A percentile compares a stretch with the other conserved stretches of the same genome.
phyloP scores from a whole-genome alignment of 164 flowering plant genomes.

The Chimonanthus salicifolius region DNA sequence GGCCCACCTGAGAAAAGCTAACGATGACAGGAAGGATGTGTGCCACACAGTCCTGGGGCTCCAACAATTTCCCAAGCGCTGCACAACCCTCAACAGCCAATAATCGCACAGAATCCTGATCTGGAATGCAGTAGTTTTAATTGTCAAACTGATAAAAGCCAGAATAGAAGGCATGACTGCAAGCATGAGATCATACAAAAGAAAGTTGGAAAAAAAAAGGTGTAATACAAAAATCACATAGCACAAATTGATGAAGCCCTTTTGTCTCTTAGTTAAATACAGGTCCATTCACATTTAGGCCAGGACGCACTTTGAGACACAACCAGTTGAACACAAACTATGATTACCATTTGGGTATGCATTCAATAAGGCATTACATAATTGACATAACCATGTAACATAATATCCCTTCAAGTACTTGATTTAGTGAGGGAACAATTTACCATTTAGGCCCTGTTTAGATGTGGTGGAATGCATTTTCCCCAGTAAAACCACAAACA shows the following conservation, averaged over 20 bases:
- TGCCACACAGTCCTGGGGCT: constrained; percentile 88
- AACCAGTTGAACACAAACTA: background rate
- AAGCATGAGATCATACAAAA: background rate
- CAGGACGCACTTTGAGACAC: background rate
- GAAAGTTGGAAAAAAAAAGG: background rate
- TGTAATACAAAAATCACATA: background rate
- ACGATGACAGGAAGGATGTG: constrained; percentile 97
- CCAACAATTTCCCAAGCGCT: constrained; percentile 93
- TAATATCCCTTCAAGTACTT: no score
- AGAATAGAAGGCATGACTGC: background rate
- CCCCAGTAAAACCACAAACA: no score
- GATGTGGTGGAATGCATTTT: no score
- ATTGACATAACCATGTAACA: no score
- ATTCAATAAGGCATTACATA: background rate
- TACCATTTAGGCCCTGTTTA: no score
- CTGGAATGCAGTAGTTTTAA: constrained; percentile 30
- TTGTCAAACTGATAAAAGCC: background rate
- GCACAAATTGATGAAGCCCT: background rate
- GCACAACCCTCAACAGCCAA: constrained; percentile 99
- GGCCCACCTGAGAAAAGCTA: constrained; percentile 84
- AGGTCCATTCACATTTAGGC: background rate
- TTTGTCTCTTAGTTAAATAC: background rate
- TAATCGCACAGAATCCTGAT: constrained; percentile 96
- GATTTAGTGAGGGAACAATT: no score
- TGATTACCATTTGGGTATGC: background rate